Conservation (phyloP, 176 grass and related monocot genomes). For the Lolium rigidum region DNA sequence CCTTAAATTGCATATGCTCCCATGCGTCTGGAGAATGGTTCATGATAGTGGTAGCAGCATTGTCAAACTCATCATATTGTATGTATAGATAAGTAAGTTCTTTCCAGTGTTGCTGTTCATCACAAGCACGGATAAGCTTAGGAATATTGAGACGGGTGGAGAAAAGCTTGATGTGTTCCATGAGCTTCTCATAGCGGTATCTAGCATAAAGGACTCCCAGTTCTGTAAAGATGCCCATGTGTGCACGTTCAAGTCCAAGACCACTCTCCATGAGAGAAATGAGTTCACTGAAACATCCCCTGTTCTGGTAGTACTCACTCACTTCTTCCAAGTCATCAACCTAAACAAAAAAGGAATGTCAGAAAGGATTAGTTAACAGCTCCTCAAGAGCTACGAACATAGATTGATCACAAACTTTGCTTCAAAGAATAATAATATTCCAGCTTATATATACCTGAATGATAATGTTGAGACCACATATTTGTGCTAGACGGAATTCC, state of each 20-base stretch:
- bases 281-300: constrained; percentile 94
- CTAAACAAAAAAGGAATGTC: constrained; percentile 48
- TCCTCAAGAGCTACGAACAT: neutral
- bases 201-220: constrained; percentile 93
- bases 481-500: constrained; percentile 95
- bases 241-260: constrained; percentile 85
- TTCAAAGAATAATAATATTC: neutral
- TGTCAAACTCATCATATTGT: constrained; percentile 94
- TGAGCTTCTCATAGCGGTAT: constrained; percentile 95
- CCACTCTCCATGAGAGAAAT: constrained; percentile 99
- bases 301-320: constrained; percentile 94
- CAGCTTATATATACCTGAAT: constrained; percentile 68
- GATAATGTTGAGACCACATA: constrained; percentile 96
- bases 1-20: constrained; percentile 99
- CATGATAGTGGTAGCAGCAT: constrained; percentile 99
- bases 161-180: constrained; percentile 99
- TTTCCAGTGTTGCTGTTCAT: constrained; percentile 99
- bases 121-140: constrained; percentile 90
- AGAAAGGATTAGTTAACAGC: constrained; percentile 35
- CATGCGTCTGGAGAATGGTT: constrained; percentile 98
- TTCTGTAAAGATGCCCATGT: constrained; percentile 98
- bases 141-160: constrained; percentile 90
- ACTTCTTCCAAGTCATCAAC: constrained; percentile 98
- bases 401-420: neutral
- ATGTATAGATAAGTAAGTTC: constrained; percentile 97